Conservation (phyloP, 2,329 filamentous ascomycete genomes). For the Exophiala viscosa region DNA sequence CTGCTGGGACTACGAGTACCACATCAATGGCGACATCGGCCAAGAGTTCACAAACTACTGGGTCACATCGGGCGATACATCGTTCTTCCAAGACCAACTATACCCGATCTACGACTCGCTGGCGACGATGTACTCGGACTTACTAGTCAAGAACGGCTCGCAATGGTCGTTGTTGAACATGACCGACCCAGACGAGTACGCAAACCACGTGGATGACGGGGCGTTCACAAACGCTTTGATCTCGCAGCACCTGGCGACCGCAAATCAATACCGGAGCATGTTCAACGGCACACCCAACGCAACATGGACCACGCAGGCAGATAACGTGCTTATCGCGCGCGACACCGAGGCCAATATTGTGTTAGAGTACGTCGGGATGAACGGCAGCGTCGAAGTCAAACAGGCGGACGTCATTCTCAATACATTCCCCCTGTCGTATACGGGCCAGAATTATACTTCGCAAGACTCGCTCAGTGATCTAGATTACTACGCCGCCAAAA, state of each 20-base stretch:
- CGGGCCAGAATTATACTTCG: conserved; percentile 49
- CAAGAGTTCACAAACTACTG: conserved; percentile 60
- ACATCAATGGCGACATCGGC: conserved; percentile 67
- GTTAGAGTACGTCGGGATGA: conserved; percentile 63
- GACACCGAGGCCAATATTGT: conserved; percentile 57
- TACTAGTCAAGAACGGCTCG: conserved; percentile 58
- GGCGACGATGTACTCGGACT: conserved; percentile 58
- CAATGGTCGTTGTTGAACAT: conserved; percentile 57
- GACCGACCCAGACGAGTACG: conserved; percentile 71
- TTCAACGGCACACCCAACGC: conserved; percentile 55
- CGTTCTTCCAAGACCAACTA: conserved; percentile 53
- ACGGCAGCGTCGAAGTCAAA: conserved; percentile 63
- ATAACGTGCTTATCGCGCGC: conserved; percentile 55
- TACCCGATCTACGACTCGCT: conserved; percentile 63
- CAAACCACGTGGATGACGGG: conserved; percentile 64
- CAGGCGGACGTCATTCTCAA: conserved; percentile 68
- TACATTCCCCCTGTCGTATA: conserved; percentile 62
- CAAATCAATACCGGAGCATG: conserved; percentile 55
- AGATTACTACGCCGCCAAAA: conserved; percentile 67
- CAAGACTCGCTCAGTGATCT: conserved; percentile 53
- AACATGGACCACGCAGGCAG: conserved; percentile 56
- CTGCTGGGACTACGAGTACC: conserved; percentile 70
- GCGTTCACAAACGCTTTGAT: conserved; percentile 66
- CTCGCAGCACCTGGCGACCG: conserved; percentile 52
- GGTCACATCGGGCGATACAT: conserved; percentile 56